Base-by-base conservation (phyloP, 345 rosid species). In the Boechera retrofracta region DNA sequence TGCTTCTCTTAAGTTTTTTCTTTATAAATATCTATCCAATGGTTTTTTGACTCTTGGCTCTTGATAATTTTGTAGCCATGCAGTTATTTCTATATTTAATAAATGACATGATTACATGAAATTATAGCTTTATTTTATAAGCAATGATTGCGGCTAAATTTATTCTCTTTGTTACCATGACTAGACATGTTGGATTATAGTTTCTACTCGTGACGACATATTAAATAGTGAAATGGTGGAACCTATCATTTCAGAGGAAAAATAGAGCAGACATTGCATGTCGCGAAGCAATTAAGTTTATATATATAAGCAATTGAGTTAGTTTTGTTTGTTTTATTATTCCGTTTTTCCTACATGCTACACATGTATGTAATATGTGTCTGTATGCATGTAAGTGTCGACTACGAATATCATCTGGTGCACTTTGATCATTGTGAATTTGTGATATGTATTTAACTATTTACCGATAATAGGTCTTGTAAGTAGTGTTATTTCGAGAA, bases 11-110 rank as follows among this genome's bases (percentile, higher is more conserved):
- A 38, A 26, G 24, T 38, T 59, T 36, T 67, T 51, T 51, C 13
- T 12, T 7, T 11, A 6, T 1, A 18, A 56, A 28, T 33, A 69
- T 76, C 9, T 68, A 65, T 54, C 28, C 11, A 53, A 69, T 41
- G 51, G 66, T 32, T 53, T 21, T 42, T 29, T 24, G 16, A 58
- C 68, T 63, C 41, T 70, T 54, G 32, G 12, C 38, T 77, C 63
- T 55, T 63, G 72, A 71, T 71, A 64, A 47, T 57, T 21, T 10
- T 39, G 72, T 71, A 57, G 76, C 57, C 71, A 6, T 76, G 45
- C 53, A 29, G 58, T 67, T 49, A 35, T 52, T 60, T 62, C 7
- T 35, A 55, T 77, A 44, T 24, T n/a, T 18, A 44, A 64, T 70
- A 55, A 70, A 64, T 15, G 44, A 36, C 16, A 51, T 72, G 61